Evolutionary conservation across 2,329 filamentous ascomycete species (phyloP), one percentile per base, ranked within the genome.

Genomic region (Ceratocystiopsis sp.): DNA sequence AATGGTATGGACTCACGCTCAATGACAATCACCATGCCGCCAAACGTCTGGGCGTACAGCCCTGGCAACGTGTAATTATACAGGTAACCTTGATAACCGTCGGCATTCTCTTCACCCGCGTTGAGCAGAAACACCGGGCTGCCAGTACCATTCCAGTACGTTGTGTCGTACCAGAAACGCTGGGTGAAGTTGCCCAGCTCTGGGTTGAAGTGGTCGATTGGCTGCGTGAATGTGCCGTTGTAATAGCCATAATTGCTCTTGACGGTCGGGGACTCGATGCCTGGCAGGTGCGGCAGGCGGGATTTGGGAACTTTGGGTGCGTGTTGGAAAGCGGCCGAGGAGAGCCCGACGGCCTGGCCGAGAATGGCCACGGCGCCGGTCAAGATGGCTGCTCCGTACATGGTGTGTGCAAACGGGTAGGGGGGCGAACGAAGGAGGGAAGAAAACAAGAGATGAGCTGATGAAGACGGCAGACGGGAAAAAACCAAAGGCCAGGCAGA

Each of bases 81-180:
- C 51, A 60, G 34, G 42, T 60, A 60, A 42, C 57, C 46, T 47
- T 45, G 48, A 18, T 37, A 49, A 1, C 1, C 0, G 21, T 17
- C 33, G 18, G 43, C 46, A 15, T 42, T 37, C 2, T 8, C 12
- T 42, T 65, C 62, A 48, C 62, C 62, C 0, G 60, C 59, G 43
- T 57, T 63, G 48, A 60, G 55, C 21, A 65, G 53, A 48, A 63
- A 55, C 43, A 65, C 54, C 16, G 62, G 61, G 35, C 58, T 60
- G 14, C 59, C 58, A 1, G 60, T 55, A 0, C 61, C 61, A 18
- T 56, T 55, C 57, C 58, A 65, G 54, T 49, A 60, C 47, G 61
- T 46, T 13, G 57, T 52, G 41, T 55, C 55, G 43, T 57, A 65
- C 61, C 61, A 65, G 51, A 57, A 64, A 25, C 60, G 54, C 52